Base-by-base conservation (phyloP, 2,329 filamentous ascomycete species). In the Sordariomycetes sp. region DNA sequence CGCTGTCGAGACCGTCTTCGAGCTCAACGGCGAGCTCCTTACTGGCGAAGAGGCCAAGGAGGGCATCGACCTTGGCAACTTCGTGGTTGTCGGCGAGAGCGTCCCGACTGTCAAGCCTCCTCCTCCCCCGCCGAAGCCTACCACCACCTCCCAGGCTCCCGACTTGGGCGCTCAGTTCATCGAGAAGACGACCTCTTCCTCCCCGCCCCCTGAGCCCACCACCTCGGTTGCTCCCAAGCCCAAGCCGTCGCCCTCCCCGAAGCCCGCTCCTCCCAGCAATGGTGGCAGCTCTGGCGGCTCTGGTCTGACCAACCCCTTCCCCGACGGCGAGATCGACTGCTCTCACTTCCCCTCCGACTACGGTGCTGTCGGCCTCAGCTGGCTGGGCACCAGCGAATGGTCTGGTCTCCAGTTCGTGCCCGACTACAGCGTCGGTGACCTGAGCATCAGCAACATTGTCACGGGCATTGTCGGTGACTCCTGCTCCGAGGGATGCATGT, bases 261-360 rank as follows among this genome's bases (percentile, higher is more conserved):
- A 37, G 35, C 12, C 42, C 30, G 46, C 42, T 35, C n/a, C n/a
- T n/a, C n/a, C n/a, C n/a, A n/a, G n/a, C n/a, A n/a, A n/a, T n/a
- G n/a, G n/a, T n/a, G n/a, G n/a, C n/a, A n/a, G n/a, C n/a, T n/a
- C n/a, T n/a, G 44, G 42, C 37, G 64, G 57, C 33, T 63, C 50
- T 17, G 84, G 83, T 33, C 44, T 90, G 35, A 65, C 77, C 44
- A 60, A 63, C 12, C 63, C 78, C 7, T 96, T 96, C 68, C 83
- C 82, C 10, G 80, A 81, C 56, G 85, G 85, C 39, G 58, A 76
- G 46, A 49, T 93, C 35, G 59, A 70, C 43, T 96, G 92, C 64
- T 60, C 57, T 41, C 52, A 67, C 2, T 94, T 95, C 65, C 88
- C 88, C 12, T 78, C 76, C 4, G 66, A 75, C 1, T 96, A 93